A percentile compares a stretch with the other conserved stretches of the same genome.
Evolutionary conservation across 768 basidiomycete genomes (phyloP).

Genomic region (Leccinum incarnatum): DNA sequence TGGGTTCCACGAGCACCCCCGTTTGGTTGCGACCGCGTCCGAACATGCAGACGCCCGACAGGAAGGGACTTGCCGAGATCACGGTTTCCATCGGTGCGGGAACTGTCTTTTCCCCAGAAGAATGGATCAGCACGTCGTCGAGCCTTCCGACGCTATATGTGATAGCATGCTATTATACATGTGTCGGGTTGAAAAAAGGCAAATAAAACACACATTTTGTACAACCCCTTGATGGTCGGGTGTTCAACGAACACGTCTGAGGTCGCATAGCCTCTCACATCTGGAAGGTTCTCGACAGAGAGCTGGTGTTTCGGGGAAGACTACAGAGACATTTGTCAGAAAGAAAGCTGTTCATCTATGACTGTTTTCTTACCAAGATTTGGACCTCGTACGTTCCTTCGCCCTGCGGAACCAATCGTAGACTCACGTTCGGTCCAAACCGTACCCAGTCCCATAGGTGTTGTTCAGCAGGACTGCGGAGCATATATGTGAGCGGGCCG

Average conservation of each 20-base stretch:
- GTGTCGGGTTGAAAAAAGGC: background rate
- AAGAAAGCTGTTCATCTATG: background rate
- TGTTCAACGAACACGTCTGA: slow-evolving; percentile 44
- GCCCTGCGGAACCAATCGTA: slow-evolving; percentile 35
- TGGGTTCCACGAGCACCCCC: slow-evolving; percentile 33
- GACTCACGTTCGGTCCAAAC: slow-evolving; percentile 18
- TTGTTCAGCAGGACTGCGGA: slow-evolving; percentile 17
- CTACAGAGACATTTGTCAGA: slow-evolving; percentile 15
- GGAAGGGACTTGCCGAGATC: slow-evolving; percentile 15
- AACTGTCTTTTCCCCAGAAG: slow-evolving; percentile 34
- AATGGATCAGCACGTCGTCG: slow-evolving; percentile 34
- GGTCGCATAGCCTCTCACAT: slow-evolving; percentile 42
- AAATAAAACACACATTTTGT: slow-evolving; percentile 36
- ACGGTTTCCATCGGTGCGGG: slow-evolving; percentile 35
- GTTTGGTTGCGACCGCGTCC: slow-evolving; percentile 32
- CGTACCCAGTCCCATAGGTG: slow-evolving; percentile 38
- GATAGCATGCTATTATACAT: background rate
- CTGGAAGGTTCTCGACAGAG: slow-evolving; percentile 34
- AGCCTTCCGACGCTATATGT: slow-evolving; percentile 37
- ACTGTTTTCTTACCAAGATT: slow-evolving; percentile 29
- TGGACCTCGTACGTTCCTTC: slow-evolving; percentile 39
- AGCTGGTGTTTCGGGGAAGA: slow-evolving; percentile 26
- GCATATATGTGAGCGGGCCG: slow-evolving; percentile 21
- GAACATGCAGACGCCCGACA: slow-evolving; percentile 40
- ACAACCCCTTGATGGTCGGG: slow-evolving; percentile 41